These are phyloP conservation scores for Letharia columbiana DNA, from an alignment of 495 filamentous ascomycete genomes.

Conservation along the genomic window DNA sequence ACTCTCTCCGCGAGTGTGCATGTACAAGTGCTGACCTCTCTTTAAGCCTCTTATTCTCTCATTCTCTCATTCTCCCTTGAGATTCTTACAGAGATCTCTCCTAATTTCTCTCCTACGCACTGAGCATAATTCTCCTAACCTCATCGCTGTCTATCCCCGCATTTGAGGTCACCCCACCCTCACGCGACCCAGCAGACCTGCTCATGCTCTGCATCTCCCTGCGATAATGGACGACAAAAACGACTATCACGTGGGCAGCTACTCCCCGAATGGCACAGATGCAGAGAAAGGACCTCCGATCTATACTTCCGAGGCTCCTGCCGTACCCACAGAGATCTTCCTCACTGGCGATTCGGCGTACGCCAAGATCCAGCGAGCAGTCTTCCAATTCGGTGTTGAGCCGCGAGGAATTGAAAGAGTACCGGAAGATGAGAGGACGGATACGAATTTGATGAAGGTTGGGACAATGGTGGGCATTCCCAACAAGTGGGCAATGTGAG, in stretches of 20 bases:
- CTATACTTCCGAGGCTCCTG: conserved; percentile 45
- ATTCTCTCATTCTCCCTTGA: background rate
- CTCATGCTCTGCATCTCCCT: conserved; percentile 12
- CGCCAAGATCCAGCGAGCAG: conserved; percentile 61
- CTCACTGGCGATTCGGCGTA: conserved; percentile 51
- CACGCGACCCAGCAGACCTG: conserved; percentile 20
- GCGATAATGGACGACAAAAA: conserved; percentile 24
- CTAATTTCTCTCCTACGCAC: background rate
- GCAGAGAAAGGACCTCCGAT: conserved; percentile 24
- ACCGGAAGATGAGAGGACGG: conserved; percentile 61
- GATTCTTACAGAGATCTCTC: background rate
- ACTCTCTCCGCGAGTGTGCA: conserved; percentile 7
- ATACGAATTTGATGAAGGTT: conserved; percentile 57
- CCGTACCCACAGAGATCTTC: conserved; percentile 54
- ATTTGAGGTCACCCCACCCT: conserved; percentile 14
- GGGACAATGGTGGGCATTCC: conserved; percentile 58
- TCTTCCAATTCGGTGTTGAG: conserved; percentile 63
- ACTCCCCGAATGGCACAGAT: conserved; percentile 21
- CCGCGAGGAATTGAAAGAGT: conserved; percentile 75
- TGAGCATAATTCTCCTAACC: background rate
- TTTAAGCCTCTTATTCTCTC: conserved; percentile 8
- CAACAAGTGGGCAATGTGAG: background rate
- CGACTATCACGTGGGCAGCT: conserved; percentile 18
- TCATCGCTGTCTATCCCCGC: background rate
- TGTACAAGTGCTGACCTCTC: background rate